These are phyloP conservation scores for Phytophthora nicotianae DNA, from an alignment of 352 stramenopile species.

Conservation along the genomic window DNA sequence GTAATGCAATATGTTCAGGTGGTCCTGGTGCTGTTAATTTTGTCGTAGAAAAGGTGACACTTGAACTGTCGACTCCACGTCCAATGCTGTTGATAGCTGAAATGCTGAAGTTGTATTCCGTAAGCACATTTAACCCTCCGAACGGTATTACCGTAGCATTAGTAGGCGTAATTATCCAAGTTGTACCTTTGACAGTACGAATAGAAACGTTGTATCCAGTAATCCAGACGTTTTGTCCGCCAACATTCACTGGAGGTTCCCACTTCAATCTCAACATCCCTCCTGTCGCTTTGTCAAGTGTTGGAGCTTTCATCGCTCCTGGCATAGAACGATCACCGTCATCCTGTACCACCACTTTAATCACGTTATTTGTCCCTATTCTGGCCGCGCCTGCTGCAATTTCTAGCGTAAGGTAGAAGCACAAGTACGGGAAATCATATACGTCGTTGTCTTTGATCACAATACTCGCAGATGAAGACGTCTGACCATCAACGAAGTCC, in stretches of 20 bases:
- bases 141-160: slow-evolving; percentile 46
- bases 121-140: slow-evolving; percentile 32
- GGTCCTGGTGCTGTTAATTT: slow-evolving; percentile 47
- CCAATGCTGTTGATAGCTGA: slow-evolving; percentile 49
- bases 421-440: slow-evolving; percentile 57
- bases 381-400: slow-evolving; percentile 32
- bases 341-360: slow-evolving; percentile 48
- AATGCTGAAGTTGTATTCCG: slow-evolving; percentile 42
- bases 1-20: slow-evolving; percentile 23
- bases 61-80: slow-evolving; percentile 21
- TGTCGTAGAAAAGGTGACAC: slow-evolving; percentile 34
- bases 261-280: slow-evolving; percentile 52
- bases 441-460: slow-evolving; percentile 47
- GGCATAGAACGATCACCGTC: slow-evolving; percentile 56
- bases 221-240: slow-evolving; percentile 44
- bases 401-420: slow-evolving; percentile 42
- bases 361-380: slow-evolving; percentile 34
- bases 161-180: slow-evolving; percentile 26
- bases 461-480: slow-evolving; percentile 28
- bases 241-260: slow-evolving; percentile 50
- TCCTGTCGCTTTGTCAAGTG: slow-evolving; percentile 39
- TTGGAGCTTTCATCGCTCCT: slow-evolving; percentile 28
- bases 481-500: slow-evolving; percentile 45
- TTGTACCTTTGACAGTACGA: slow-evolving; percentile 2
- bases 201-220: slow-evolving; percentile 45